Evolutionary conservation across 1,284 basidiomycete species (phyloP), one percentile per base, ranked within the genome.

Genomic region (Neonothopanus nambi): DNA sequence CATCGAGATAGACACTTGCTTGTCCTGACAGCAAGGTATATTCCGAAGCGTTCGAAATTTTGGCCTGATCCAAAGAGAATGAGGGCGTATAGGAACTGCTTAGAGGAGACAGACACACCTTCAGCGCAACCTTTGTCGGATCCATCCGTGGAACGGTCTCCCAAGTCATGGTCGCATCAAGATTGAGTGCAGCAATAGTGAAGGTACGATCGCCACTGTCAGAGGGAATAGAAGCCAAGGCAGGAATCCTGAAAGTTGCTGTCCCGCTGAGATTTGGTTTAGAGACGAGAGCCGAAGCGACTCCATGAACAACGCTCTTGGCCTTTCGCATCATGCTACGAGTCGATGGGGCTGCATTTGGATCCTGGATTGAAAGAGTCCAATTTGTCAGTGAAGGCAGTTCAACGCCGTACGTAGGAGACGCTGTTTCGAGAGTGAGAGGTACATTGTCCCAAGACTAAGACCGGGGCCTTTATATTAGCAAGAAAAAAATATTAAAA

Each of bases 1-100:
- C 67, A 48, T 75, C 72, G 1, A 75, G 68, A 52, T 74, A 75
- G 9, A 76, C 62, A 30, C 65, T 71, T 0, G 66, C 68, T 15
- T 53, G 47, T 1, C 74, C 74, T 3, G 52, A 28, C 15, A 76
- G 61, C 1, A 75, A 58, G 0, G 71, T 69, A 49, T 72, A 75
- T 18, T 72, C 67, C 1, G 74, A 75, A 0, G 62, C 59, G 46
- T 75, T 76, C 53, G 64, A 69, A 26, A 76, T 66, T 26, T 64
- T 69, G 3, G 71, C 71, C 72, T 73, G 40, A 28, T 11, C 11
- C 5, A 28, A 28, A 28, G 5, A 28, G 26, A n/a, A 28, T 28
- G 26, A 28, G 26, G 5, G 26, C 26, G 11, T 28, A 28, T 28
- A 28, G 5, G 26, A 11, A 28, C 5, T 28, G 5, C 5, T 28